Base-by-base conservation (phyloP, 192 early-diverging fungal genomes). In the Ambispora gerdemannii region DNA sequence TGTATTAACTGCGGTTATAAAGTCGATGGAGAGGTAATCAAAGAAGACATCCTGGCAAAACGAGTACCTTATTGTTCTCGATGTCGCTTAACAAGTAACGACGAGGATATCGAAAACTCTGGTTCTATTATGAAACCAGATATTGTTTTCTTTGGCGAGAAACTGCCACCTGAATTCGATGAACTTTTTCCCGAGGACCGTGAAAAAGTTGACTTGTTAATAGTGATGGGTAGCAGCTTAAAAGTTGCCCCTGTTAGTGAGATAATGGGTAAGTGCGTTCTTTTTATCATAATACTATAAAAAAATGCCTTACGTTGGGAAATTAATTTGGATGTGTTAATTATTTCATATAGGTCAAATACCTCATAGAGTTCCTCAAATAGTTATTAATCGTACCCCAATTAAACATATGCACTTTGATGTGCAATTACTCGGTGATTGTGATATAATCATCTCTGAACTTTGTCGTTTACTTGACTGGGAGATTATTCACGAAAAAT, bases 131-230 rank as follows among this genome's bases (percentile, higher is more conserved):
- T 98, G 86, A 98, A 98, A 72, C 97, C 97, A 0, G 94, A 95
- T 66, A 99, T 99, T 66, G 89, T 92, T 19, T 99, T 99, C 74
- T 99, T 99, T 81, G 95, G 95, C 27, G 97, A 99, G 70, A 89
- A 91, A 75, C 81, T 97, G 17, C 91, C 94, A 0, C 80, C 83
- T 20, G 84, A 84, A 34, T 97, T 98, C 71, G 89, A 97, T 70
- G 76, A 86, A 17, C 72, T 75, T 3, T 84, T 96, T 43, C 81
- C 86, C 0, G 69, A 72, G 13, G 97, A 99, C 78, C 77, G 83
- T 15, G 82, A 88, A 20, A 77, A 90, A 31, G 88, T 91, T 19
- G 95, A 98, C 78, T 72, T 99, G 36, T 72, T 99, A 13, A 84
- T 99, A 31, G 95, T 99, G 10, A 97, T 99, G 80, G 97, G 97